Evolutionary conservation across 139 green algal species (phyloP), one percentile per base, ranked within the genome.

Genomic region (Coelastrella sp.): DNA sequence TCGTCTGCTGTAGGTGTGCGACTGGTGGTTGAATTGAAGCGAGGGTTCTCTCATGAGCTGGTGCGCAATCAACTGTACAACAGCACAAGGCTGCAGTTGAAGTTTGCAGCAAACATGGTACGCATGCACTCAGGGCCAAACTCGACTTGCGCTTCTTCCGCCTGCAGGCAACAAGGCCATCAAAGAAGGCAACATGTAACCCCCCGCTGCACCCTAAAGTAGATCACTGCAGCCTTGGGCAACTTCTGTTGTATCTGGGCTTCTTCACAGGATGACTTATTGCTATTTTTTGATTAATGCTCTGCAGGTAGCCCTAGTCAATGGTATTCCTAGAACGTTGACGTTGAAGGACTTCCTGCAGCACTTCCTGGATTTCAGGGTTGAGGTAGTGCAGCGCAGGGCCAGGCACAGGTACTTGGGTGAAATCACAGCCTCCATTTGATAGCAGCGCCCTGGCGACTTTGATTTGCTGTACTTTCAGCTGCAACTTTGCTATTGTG

Each of bases 21-120:
- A 0, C 87, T 99, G 63, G 97, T 99, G 35, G 91, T 99, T 27
- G 97, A 99, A 89, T 81, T 96, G 2, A 92, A 93, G 87, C 53
- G 88, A 23, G 86, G 90, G 40, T 71, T 73, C 43, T 83, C 85
- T 40, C 74, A 87, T 0, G 73, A 94, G 64, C 75, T 96, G 51
- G 86, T 98, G 57, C 84, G 98, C n/a, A 94, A 94, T 45, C 88
- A 93, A 38, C 87, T 99, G 63, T 95, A 94, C 87, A 95, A 96
- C 66, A 87, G 93, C 81, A 98, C 96, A 1, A 27, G 75, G 4
- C 92, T 99, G 86, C 92, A 99, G 90, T 51, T 76, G 23, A 77
- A 90, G 34, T 98, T 97, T 73, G 71, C 85, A 43, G 89, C 63
- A 87, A 98, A 98, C 91, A 95, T 98, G 91, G 93, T 96, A 38